Conservation (phyloP, 192 early-diverging fungal genomes). For the Irineochytrium annulatum region DNA sequence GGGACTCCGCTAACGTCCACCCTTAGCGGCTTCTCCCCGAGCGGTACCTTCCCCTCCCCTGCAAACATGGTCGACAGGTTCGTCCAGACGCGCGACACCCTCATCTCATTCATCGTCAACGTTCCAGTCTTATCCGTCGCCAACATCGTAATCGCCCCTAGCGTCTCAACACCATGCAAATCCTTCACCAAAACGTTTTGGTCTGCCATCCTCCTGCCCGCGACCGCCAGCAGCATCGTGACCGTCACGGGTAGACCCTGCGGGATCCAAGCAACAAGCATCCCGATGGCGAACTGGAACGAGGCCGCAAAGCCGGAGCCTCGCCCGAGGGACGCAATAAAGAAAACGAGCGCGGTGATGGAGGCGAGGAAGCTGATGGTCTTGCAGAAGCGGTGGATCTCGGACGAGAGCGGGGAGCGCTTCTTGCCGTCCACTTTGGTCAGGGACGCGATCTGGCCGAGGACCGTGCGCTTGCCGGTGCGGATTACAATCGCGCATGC, state of each 20-base stretch:
- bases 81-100: slow-evolving; percentile 44
- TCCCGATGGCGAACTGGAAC: slow-evolving; percentile 52
- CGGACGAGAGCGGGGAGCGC: slow-evolving; percentile 35
- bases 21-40: slow-evolving; percentile 23
- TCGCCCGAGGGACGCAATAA: slow-evolving; percentile 32
- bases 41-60: slow-evolving; percentile 11
- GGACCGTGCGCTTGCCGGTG: slow-evolving; percentile 44
- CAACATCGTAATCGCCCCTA: slow-evolving; percentile 59
- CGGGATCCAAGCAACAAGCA: slow-evolving; percentile 56
- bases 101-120: slow-evolving; percentile 60
- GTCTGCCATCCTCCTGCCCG: slow-evolving; percentile 48
- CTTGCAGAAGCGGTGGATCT: slow-evolving; percentile 49
- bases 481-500: slow-evolving; percentile 44
- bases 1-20: slow-evolving; percentile 47
- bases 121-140: slow-evolving; percentile 75
- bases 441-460: slow-evolving; percentile 45
- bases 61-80: slow-evolving; percentile 27
- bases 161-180: slow-evolving; percentile 59
- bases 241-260: slow-evolving; percentile 56
- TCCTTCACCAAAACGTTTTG: slow-evolving; percentile 60
- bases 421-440: slow-evolving; percentile 25
- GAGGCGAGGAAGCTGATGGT: slow-evolving; percentile 43
- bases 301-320: slow-evolving; percentile 36
- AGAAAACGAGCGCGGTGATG: slow-evolving; percentile 45
- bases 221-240: slow-evolving; percentile 51